Evolutionary conservation across 176 grass and related monocot genomes (phyloP).

Genomic region (Aegilops sharonensis): DNA sequence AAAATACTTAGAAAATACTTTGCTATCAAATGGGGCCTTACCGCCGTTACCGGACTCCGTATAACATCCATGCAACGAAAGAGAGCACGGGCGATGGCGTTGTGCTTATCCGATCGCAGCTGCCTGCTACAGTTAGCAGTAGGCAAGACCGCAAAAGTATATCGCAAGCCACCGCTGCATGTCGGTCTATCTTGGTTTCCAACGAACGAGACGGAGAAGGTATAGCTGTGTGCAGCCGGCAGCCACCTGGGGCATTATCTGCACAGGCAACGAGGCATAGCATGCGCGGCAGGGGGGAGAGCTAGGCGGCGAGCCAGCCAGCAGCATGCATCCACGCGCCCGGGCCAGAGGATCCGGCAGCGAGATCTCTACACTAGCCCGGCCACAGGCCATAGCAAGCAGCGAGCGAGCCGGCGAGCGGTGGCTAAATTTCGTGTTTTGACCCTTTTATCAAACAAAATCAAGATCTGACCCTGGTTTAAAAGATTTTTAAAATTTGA

Average conservation of each 20-base stretch:
- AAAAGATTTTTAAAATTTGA: too few species aligned
- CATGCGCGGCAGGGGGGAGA: neutral
- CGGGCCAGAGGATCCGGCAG: neutral
- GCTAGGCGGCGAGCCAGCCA: neutral
- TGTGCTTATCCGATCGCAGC: neutral
- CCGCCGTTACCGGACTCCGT: too few species aligned
- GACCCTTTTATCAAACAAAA: too few species aligned
- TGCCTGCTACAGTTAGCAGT: neutral
- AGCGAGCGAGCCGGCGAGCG: neutral
- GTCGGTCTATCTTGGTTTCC: neutral
- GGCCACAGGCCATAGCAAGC: neutral
- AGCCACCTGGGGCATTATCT: neutral
- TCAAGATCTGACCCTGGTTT: too few species aligned
- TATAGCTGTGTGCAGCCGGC: neutral
- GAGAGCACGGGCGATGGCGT: neutral
- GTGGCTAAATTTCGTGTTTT: too few species aligned
- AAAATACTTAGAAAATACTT: too few species aligned
- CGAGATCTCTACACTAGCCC: neutral
- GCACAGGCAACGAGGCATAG: neutral
- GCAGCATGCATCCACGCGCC: too few species aligned
- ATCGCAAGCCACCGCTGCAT: neutral
- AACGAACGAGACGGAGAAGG: neutral
- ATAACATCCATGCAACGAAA: neutral
- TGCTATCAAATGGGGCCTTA: too few species aligned
- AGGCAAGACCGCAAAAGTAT: too few species aligned